Base-by-base conservation (phyloP, 345 rosid genomes). In the Diplotaxis tenuifolia region DNA sequence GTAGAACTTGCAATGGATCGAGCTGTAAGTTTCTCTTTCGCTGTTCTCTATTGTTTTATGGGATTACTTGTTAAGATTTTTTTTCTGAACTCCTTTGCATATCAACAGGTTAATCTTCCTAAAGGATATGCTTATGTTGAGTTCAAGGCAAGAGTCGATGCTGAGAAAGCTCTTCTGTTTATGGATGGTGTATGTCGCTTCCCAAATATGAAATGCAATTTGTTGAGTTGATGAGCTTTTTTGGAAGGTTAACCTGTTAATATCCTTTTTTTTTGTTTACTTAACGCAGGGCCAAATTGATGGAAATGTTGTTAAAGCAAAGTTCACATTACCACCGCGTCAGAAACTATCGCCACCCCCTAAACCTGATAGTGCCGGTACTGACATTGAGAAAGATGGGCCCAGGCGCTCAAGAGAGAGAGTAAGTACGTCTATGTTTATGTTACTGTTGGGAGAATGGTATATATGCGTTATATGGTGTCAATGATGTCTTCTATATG, bases 1-100 rank as follows among this genome's bases (percentile, higher is more conserved):
- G 98, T 89, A 71, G 92, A 92, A 52, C 83, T 92, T 76, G 99
- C 90, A 49, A 89, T 95, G 82, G 99, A 95, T 68, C 89, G 94
- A 34, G 82, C 82, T 77, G 99, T 92, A 78, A 84, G 97, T 79
- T 68, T 54, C 65, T 81, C 19, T 21, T 14, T 62, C 3, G 18
- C 56, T 57, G 52, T 68, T 29, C 15, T 68, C 56, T 62, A 36
- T 49, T 40, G 4, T 65, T 55, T 31, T 29, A 9, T 32, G 9
- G 47, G 67, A 50, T 49, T 27, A 40, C 49, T 61, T 25, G 60
- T 20, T 70, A 6, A n/a, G 1, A 47, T 29, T 59, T 57, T 14
- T 53, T 10, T 61, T 74, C 47, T 12, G 47, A 19, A 4, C 12
- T 45, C 20, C 9, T 62, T 59, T 60, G 20, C 34, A 27, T 67